phyloP scores from a whole-genome alignment of 768 basidiomycete genomes.

The Multifurca ochricompacta region DNA sequence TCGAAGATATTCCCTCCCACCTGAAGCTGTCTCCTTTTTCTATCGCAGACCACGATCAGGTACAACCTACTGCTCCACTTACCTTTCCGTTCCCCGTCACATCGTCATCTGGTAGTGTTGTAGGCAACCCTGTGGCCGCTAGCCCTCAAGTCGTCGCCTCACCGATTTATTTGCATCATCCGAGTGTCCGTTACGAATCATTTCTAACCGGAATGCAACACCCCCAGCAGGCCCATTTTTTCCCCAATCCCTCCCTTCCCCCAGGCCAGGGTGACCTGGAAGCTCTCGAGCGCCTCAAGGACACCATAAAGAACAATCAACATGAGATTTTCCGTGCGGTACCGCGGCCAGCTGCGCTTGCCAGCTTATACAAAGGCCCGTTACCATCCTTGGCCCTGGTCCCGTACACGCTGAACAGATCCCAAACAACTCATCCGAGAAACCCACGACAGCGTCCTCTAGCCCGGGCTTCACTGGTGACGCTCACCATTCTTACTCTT shows the following conservation, averaged over 20 bases:
- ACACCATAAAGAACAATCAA: constrained; percentile 61
- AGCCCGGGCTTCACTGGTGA: constrained; percentile 2
- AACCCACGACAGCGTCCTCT: constrained; percentile 5
- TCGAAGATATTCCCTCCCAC: background rate
- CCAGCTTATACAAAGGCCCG: constrained; percentile 56
- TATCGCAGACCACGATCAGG: background rate
- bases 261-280: constrained; percentile 63
- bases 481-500: background rate
- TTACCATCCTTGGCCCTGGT: constrained; percentile 27
- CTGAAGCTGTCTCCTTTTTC: background rate
- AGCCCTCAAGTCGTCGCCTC: constrained; percentile 29
- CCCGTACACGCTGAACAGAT: constrained; percentile 33
- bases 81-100: constrained; percentile 1
- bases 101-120: background rate
- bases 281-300: constrained; percentile 66
- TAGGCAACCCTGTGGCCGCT: constrained; percentile 22
- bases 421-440: constrained; percentile 12
- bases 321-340: constrained; percentile 63
- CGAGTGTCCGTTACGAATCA: constrained; percentile 20
- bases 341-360: constrained; percentile 59
- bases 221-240: constrained; percentile 9
- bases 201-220: constrained; percentile 9
- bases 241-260: constrained; percentile 27
- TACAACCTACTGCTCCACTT: background rate
- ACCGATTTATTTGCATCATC: background rate